Evolutionary conservation across 2,329 filamentous ascomycete species (phyloP).

Genomic region (Colletotrichum sublineola): DNA sequence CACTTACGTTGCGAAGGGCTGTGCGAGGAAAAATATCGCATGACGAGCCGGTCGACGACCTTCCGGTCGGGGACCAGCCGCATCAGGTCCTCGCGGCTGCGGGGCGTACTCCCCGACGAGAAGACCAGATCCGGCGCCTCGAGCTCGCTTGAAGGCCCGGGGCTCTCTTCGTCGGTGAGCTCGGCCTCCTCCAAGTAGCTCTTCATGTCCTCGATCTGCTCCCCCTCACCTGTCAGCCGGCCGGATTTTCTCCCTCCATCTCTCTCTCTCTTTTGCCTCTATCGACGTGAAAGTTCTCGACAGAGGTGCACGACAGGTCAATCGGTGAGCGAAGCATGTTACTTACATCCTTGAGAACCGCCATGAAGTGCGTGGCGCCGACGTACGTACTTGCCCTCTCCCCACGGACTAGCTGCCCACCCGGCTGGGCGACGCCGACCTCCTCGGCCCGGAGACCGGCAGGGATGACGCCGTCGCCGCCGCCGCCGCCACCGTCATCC

Average conservation of each 20-base stretch:
- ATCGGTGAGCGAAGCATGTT: background rate
- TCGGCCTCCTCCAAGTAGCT: slow-evolving; percentile 67
- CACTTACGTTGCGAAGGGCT: slow-evolving; percentile 65
- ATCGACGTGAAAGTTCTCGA: background rate
- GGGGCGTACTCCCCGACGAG: slow-evolving; percentile 54
- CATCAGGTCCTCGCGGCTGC: slow-evolving; percentile 61
- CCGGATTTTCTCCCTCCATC: background rate
- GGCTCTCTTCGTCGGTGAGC: slow-evolving; percentile 51
- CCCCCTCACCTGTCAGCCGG: slow-evolving; percentile 31
- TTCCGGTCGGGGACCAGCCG: slow-evolving; percentile 60
- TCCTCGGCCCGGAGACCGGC: slow-evolving; percentile 1
- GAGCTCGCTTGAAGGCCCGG: slow-evolving; percentile 51
- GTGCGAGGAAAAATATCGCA: slow-evolving; percentile 66
- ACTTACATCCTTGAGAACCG: slow-evolving; percentile 71
- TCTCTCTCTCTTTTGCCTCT: background rate
- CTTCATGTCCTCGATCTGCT: slow-evolving; percentile 70
- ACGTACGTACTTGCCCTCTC: slow-evolving; percentile 64
- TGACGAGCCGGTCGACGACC: slow-evolving; percentile 64
- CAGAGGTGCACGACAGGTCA: background rate
- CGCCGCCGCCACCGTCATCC: slow-evolving; percentile 52
- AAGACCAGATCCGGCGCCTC: slow-evolving; percentile 60
- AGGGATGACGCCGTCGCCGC: slow-evolving; percentile 43
- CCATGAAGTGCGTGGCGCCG: slow-evolving; percentile 71
- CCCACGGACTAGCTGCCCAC: slow-evolving; percentile 60
- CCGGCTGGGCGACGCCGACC: slow-evolving; percentile 43